phyloP scores from a whole-genome alignment of 139 green algal species.

The Pycnococcus provasolii region DNA sequence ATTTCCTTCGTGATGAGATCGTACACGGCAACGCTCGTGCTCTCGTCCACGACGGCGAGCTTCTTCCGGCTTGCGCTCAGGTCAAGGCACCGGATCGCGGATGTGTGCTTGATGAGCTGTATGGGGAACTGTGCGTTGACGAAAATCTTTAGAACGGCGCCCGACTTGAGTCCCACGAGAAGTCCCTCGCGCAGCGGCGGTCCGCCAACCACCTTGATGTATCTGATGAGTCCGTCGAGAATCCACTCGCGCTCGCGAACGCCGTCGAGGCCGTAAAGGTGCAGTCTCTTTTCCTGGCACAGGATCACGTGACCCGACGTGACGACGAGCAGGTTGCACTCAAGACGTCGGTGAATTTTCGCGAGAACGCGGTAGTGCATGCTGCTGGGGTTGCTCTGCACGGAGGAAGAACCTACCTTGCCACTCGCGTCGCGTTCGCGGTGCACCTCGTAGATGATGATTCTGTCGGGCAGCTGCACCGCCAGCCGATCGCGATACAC shows the following conservation, averaged over 20 bases:
- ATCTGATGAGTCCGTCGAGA: constrained; percentile 59
- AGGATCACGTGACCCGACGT: constrained; percentile 57
- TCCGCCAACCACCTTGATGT: constrained; percentile 68
- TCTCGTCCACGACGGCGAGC: constrained; percentile 71
- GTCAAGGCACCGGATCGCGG: constrained; percentile 45
- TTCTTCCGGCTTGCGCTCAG: constrained; percentile 40
- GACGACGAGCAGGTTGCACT: constrained; percentile 78
- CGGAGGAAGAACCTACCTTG: too few species aligned
- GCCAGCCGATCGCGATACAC: constrained; percentile 68
- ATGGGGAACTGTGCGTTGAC: constrained; percentile 70
- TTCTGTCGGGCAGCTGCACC: constrained; percentile 55
- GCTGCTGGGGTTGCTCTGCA: constrained; percentile 21
- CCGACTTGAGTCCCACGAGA: constrained; percentile 61
- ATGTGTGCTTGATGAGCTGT: constrained; percentile 53
- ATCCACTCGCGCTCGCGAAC: constrained; percentile 56
- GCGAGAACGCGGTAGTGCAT: constrained; percentile 46
- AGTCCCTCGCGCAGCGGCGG: constrained; percentile 51
- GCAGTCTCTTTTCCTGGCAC: constrained; percentile 67
- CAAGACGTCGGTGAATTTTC: constrained; percentile 56
- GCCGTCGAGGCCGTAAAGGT: constrained; percentile 64
- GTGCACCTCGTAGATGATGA: constrained; percentile 65
- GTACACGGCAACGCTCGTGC: constrained; percentile 53
- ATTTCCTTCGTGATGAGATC: constrained; percentile 58
- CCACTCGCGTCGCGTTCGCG: neutral
- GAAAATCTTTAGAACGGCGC: constrained; percentile 55